Evolutionary conservation across 2,329 filamentous ascomycete genomes (phyloP).

Genomic region (Sarocladium strictum): DNA sequence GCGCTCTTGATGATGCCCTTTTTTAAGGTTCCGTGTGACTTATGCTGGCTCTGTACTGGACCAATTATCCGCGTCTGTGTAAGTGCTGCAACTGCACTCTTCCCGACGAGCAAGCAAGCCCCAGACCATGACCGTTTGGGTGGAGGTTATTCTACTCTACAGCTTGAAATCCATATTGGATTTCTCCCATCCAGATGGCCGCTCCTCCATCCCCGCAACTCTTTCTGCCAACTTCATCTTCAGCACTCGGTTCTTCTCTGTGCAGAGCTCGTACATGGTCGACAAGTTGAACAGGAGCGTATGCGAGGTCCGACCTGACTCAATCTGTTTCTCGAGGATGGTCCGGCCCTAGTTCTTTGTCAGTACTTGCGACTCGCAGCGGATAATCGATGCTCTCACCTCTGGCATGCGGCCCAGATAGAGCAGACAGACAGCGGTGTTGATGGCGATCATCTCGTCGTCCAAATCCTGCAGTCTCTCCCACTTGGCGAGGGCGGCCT

Average conservation of each 20-base stretch:
- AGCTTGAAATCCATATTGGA: constrained; percentile 72
- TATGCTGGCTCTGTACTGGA: no score
- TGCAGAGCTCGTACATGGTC: constrained; percentile 88
- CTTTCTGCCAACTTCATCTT: constrained; percentile 69
- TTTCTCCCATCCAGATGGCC: constrained; percentile 61
- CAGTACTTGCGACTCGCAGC: constrained; percentile 9
- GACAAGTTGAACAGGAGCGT: constrained; percentile 83
- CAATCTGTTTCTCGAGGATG: constrained; percentile 61
- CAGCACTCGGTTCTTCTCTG: constrained; percentile 63
- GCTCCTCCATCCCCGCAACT: constrained; percentile 54
- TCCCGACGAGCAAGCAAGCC: no score
- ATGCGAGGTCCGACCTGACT: constrained; percentile 61
- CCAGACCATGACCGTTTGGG: no score
- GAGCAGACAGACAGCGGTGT: constrained; percentile 75
- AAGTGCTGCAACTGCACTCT: background rate
- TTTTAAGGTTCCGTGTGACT: no score
- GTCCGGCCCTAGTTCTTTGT: constrained; percentile 47
- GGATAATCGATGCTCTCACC: no score
- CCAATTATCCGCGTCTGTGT: no score
- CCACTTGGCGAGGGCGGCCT: constrained; percentile 59
- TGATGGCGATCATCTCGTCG: constrained; percentile 71
- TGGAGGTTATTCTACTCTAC: constrained; percentile 25
- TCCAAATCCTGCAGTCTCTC: constrained; percentile 39
- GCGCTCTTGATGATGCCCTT: no score
- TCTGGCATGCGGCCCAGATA: constrained; percentile 74